Evolutionary conservation across 202 grass and related monocot genomes (phyloP).

Genomic region (Panicum hallii): DNA sequence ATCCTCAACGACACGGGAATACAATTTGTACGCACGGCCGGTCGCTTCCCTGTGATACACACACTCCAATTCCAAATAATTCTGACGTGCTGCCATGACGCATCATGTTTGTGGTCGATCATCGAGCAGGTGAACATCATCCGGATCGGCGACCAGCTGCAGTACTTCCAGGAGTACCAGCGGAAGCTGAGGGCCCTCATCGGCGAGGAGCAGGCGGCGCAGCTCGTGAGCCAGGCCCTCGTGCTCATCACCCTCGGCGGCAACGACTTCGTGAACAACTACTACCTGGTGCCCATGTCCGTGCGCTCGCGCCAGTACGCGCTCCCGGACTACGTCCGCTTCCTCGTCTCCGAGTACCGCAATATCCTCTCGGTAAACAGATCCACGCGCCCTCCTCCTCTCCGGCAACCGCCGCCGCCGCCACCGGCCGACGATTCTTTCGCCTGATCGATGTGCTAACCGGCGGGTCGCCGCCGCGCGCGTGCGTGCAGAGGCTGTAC

Average conservation of each 20-base stretch:
- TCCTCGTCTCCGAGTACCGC: conserved; percentile 74
- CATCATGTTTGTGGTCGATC: neutral
- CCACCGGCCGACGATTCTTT: too few relatives aligned
- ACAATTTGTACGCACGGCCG: conserved; percentile 62
- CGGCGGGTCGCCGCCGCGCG: too few relatives aligned
- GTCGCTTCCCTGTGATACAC: neutral
- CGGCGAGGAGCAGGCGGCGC: conserved; percentile 51
- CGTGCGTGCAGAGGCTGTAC: conserved; percentile 71
- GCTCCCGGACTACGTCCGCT: conserved; percentile 74
- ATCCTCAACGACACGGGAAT: conserved; percentile 91
- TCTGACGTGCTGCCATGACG: neutral
- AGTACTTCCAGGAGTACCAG: conserved; percentile 78
- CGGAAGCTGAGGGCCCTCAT: conserved; percentile 52
- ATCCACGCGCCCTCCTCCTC: neutral
- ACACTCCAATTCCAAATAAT: neutral
- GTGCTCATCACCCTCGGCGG: conserved; percentile 83
- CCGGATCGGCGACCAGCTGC: conserved; percentile 70
- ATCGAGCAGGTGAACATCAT: conserved; percentile 74
- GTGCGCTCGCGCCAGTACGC: conserved; percentile 72
- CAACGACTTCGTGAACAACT: conserved; percentile 96
- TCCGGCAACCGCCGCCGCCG: neutral
- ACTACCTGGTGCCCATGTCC: conserved; percentile 89
- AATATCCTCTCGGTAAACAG: conserved; percentile 62
- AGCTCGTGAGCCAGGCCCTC: conserved; percentile 56
- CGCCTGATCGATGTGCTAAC: too few relatives aligned